Base-by-base conservation (phyloP, 306 rosid genomes). In the Vigna trinervia region DNA sequence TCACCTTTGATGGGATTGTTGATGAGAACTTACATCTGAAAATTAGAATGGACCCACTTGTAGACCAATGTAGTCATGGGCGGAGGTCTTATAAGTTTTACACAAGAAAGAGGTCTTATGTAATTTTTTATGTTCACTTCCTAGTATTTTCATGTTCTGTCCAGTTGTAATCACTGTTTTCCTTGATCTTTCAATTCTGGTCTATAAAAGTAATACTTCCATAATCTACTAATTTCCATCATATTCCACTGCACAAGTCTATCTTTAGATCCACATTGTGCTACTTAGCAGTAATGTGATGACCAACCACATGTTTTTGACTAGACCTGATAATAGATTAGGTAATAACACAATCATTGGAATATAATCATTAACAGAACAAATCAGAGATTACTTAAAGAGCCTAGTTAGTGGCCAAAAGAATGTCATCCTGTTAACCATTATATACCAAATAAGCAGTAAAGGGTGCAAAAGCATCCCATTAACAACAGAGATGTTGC, bases 361-460 rank as follows among this genome's bases (percentile, higher is more conserved):
- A 6, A 36, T 48, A 63, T n/a, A 48, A 70, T 53, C 69, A 23
- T 45, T 54, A 76, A 76, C 51, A 56, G 5, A 48, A 80, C 51
- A 36, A 63, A 30, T 14, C 12, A 53, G 48, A 67, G 60, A 84
- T 69, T 74, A 68, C 30, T n/a, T 30, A 56, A 51, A 79, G 69
- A 54, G 20, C 75, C 74, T 26, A 62, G 51, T 34, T 10, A 62
- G 41, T 22, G 64, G 34, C 71, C 36, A 3, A 28, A 67, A 47
- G 36, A 46, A 19, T 19, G 26, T 28, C 15, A 41, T 41, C 12
- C 6, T 61, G 50, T 43, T 30, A 69, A 51, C 60, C 51, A 67
- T 32, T 41, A 23, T 22, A 47, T 23, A 23, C 17, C 20, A 78
- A 78, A 51, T 36, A 43, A 59, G 22, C 46, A 51, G 17, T 46